Percentiles rank a stretch among this genome's conserved stretches.
These are phyloP conservation scores for Rhizopogon salebrosus DNA, from an alignment of 768 basidiomycete species.

Conservation along the genomic window DNA sequence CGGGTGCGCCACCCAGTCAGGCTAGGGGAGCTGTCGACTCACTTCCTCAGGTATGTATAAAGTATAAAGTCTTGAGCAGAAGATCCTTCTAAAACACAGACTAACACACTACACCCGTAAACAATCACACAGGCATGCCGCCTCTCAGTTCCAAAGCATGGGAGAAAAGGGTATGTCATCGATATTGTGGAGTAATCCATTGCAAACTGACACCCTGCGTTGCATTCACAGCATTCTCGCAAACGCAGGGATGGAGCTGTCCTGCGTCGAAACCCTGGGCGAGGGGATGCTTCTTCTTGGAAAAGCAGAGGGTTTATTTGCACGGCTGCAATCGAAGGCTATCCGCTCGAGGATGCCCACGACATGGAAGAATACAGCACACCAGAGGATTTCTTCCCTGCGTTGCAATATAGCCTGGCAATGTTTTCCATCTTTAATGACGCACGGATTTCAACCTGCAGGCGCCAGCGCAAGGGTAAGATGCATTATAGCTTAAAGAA, in stretches of 20 bases:
- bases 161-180: background rate
- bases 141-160: background rate
- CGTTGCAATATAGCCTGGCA: background rate
- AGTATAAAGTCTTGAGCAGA: background rate
- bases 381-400: background rate
- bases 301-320: background rate
- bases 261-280: background rate
- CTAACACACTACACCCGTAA: background rate
- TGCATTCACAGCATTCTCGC: background rate
- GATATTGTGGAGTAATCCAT: background rate
- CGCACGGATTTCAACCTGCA: background rate
- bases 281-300: background rate
- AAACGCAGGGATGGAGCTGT: background rate
- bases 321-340: background rate
- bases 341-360: background rate
- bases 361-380: background rate
- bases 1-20: background rate
- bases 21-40: background rate
- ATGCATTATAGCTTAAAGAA: background rate
- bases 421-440: conserved; percentile 1
- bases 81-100: background rate
- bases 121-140: background rate
- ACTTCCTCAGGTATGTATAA: too few species aligned
- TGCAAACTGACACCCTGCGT: background rate
- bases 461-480: conserved; percentile 13